phyloP scores from a whole-genome alignment of 1,139 yeast species.

The Arxiozyma slooffiae region DNA sequence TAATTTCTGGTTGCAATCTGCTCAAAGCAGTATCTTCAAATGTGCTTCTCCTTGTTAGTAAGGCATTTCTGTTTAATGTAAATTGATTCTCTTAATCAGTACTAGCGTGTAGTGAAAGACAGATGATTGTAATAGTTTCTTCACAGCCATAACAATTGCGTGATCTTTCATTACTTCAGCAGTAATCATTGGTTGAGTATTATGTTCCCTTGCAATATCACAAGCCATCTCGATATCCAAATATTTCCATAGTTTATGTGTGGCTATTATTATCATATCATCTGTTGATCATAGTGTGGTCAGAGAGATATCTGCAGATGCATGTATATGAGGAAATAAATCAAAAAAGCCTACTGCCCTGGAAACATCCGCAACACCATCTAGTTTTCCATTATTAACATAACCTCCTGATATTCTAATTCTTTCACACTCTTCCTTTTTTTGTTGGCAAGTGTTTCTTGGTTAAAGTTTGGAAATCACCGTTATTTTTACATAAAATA shows the following conservation, averaged over 20 bases:
- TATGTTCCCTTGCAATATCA: slow-evolving; percentile 77
- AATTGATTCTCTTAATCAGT: slow-evolving; percentile 39
- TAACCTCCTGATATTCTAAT: slow-evolving; percentile 87
- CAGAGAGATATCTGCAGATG: slow-evolving; percentile 71
- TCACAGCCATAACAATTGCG: slow-evolving; percentile 88
- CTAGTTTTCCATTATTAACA: slow-evolving; percentile 78
- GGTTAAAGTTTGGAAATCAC: slow-evolving; percentile 66
- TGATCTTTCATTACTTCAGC: slow-evolving; percentile 90
- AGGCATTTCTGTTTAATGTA: slow-evolving; percentile 30
- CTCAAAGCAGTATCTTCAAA: slow-evolving; percentile 73
- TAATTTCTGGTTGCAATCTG: slow-evolving; percentile 81
- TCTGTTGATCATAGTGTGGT: slow-evolving; percentile 58
- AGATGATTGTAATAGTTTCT: slow-evolving; percentile 77
- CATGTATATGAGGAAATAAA: slow-evolving; percentile 77
- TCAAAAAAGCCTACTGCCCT: slow-evolving; percentile 89
- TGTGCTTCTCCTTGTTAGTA: slow-evolving; percentile 37
- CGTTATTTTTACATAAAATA: slow-evolving; percentile 66
- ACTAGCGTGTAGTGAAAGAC: slow-evolving; percentile 49
- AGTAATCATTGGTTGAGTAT: slow-evolving; percentile 78
- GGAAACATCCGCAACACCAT: slow-evolving; percentile 72
- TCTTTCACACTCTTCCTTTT: slow-evolving; percentile 70
- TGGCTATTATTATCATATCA: slow-evolving; percentile 80
- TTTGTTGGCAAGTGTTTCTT: slow-evolving; percentile 78
- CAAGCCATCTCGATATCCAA: slow-evolving; percentile 80
- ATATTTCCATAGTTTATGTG: slow-evolving; percentile 76